Evolutionary conservation across 192 early-diverging fungal genomes (phyloP), one percentile per base, ranked within the genome.

Genomic region (Backusella luteola): DNA sequence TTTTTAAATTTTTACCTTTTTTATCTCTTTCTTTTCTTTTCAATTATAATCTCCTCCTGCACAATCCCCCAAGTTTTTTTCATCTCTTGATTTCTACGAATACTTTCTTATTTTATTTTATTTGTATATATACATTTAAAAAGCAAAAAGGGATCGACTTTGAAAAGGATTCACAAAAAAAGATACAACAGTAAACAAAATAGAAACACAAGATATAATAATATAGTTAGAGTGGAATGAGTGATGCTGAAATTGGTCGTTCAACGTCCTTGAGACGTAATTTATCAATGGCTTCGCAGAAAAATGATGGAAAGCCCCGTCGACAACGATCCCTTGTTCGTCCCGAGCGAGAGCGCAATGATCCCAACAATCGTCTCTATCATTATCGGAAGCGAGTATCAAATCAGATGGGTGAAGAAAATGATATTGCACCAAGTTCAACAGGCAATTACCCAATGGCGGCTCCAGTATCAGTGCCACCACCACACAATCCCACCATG

Each of bases 251-350:
- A 35, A 34, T 68, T 34, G 67, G 67, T 68, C 67, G 67, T 68
- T 68, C 67, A 68, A 68, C 67, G 32, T 68, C 67, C 8, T 68
- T 68, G 34, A 89, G 35, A 84, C 90, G 77, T 80, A 89, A 38
- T 84, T 96, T 29, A 94, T 95, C 19, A 87, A 87, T 80, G 87
- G 94, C 46, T 83, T 85, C 36, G n/a, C 67, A 68, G 76, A 85
- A 71, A 86, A 90, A 52, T 84, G 68, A 38, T 63, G 88, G 42
- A 87, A 90, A 41, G 85, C 84, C 83, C 29, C 83, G 81, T 71
- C 80, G 93, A 44, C 80, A 86, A 83, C 90, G 90, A 73, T 93
- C 92, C 42, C 86, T 93, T 1, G 86, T 91, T 63, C 84, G 91
- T 73, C 91, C 93, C 14, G 91, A 90, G 70, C 83, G 90, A 75